A percentile compares a stretch with the other conserved stretches of the same genome.
Evolutionary conservation across 2,329 filamentous ascomycete species (phyloP).

Genomic region (Talaromyces sp.): DNA sequence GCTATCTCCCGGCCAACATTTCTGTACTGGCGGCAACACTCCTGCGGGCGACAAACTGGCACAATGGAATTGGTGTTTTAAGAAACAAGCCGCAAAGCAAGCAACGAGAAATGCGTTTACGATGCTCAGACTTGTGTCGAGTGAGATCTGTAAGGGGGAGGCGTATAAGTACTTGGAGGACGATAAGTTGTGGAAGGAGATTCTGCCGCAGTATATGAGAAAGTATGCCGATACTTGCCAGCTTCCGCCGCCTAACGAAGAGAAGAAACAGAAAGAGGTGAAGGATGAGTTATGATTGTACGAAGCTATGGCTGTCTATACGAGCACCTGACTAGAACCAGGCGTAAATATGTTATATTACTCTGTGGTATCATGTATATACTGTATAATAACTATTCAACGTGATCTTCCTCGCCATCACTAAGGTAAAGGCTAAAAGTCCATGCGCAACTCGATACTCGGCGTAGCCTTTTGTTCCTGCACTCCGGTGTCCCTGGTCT

Average conservation of each 20-base stretch:
- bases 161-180: conserved; percentile 13
- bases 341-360: not conserved
- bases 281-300: conserved; percentile 15
- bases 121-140: conserved; percentile 15
- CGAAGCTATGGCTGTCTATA: not conserved
- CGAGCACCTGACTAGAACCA: not conserved
- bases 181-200: conserved; percentile 11
- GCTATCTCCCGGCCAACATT: conserved; percentile 9
- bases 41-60: conserved; percentile 8
- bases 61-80: conserved; percentile 18
- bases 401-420: not conserved
- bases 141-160: conserved; percentile 16
- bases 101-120: conserved; percentile 14
- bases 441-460: conserved; percentile 90
- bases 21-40: conserved; percentile 6
- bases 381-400: not conserved
- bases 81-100: conserved; percentile 14
- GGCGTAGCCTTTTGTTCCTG: conserved; percentile 54
- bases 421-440: conserved; percentile 58
- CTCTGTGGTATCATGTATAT: conserved; percentile 5
- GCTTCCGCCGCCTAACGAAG: not conserved
- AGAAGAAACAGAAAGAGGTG: not conserved
- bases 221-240: conserved; percentile 16
- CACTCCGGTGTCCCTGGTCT: conserved; percentile 50
- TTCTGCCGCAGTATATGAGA: conserved; percentile 17